Base-by-base conservation (phyloP, 805 yeast species). In the Candida schatavii region DNA sequence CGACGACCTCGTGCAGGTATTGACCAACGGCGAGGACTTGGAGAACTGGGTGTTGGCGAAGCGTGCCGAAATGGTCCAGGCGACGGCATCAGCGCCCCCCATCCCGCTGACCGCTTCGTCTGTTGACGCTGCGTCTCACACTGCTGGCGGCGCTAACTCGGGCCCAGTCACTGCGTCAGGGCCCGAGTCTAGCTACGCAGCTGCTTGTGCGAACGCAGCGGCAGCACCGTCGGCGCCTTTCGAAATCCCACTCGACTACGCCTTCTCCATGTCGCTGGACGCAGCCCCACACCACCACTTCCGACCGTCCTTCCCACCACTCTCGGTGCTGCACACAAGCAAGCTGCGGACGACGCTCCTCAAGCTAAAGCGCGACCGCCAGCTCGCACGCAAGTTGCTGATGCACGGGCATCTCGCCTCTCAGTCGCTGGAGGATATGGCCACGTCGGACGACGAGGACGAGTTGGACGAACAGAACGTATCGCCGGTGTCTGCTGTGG, bases 1-100 rank as follows among this genome's bases (percentile, higher is more conserved):
- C 2, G 77, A 81, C 45, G 88, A 83, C 46, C 48, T 83, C 19
- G 51, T 78, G 5, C 61, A 59, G 13, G 58, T 67, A 21, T 54
- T 78, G 6, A 56, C 71, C 10, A 47, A 56, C 10, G 66, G 60
- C 14, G 74, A 68, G 3, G 81, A 78, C 48, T 57, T 76, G 5
- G 80, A 75, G 46, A 70, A 74, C 47, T 78, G 82, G 82, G 74
- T 72, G 1, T 56, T 75, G 14, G 64, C 72, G 20, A 74, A 67
- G 51, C 61, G 72, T 39, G 68, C 74, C 3, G 81, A 78, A 47
- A 54, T 72, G 30, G 21, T 38, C 28, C 28, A 38, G n/a, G 18
- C 10, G 41, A n/a, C n/a, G n/a, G n/a, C n/a, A 46, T 50, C 34
- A 30, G 34, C 9, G 34, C 34, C 34, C 34, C 9, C 20, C 26